phyloP scores from a whole-genome alignment of 345 rosid genomes.

The Salix purpurea region DNA sequence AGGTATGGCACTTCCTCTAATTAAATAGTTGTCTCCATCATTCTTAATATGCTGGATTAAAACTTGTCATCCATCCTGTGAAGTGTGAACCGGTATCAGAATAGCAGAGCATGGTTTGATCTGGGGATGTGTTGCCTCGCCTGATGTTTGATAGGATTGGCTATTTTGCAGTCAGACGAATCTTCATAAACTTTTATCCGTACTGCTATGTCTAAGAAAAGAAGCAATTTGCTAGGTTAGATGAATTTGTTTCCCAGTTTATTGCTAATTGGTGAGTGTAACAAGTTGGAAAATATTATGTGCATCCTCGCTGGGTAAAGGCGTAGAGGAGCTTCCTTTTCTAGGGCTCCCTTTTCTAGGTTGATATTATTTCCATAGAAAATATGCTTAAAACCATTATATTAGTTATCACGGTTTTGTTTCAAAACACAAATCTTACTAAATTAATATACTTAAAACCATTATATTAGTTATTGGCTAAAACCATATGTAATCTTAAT shows the following conservation, averaged over 20 bases:
- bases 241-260: background rate
- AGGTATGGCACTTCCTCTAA: slow-evolving; percentile 22
- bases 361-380: background rate
- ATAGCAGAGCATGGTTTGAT: background rate
- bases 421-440: too few relatives aligned
- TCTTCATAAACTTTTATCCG: background rate
- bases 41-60: background rate
- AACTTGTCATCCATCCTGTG: background rate
- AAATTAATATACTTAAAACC: too few relatives aligned
- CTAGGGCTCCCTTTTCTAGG: background rate
- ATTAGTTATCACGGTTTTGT: too few relatives aligned
- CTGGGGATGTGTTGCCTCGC: too few relatives aligned
- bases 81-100: background rate
- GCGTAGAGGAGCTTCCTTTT: background rate
- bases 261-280: too few relatives aligned
- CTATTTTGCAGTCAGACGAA: background rate
- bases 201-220: background rate
- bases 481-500: too few relatives aligned
- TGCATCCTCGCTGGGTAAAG: too few relatives aligned
- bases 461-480: too few relatives aligned
- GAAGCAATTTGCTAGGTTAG: background rate
- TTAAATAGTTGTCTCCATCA: background rate
- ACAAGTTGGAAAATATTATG: background rate
- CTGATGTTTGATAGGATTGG: too few relatives aligned
- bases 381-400: too few relatives aligned